phyloP scores from a whole-genome alignment of 1,284 basidiomycete genomes.

The Tilletiaria anomala region DNA sequence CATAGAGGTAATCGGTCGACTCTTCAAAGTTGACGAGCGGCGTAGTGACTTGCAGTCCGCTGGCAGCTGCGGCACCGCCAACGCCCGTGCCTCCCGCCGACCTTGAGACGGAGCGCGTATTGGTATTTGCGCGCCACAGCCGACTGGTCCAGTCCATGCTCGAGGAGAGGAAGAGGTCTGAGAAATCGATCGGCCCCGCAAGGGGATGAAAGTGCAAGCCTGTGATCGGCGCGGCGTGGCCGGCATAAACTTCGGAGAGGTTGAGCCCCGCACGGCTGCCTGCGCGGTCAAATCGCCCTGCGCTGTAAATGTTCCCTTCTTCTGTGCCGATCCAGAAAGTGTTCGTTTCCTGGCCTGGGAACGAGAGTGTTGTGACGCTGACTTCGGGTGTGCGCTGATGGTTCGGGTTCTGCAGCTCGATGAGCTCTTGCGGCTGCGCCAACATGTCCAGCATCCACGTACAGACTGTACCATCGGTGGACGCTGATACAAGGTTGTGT shows the following conservation, averaged over 20 bases:
- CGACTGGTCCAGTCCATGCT: slow-evolving; percentile 34
- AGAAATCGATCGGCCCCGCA: slow-evolving; percentile 74
- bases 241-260: slow-evolving; percentile 74
- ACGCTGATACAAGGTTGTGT: slow-evolving; percentile 85
- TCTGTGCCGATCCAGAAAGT: slow-evolving; percentile 94
- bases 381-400: slow-evolving; percentile 57
- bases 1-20: slow-evolving; percentile 95
- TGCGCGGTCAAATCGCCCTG: slow-evolving; percentile 87
- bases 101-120: slow-evolving; percentile 1
- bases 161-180: slow-evolving; percentile 68
- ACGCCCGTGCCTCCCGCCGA: not conserved
- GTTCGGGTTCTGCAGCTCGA: slow-evolving; percentile 16
- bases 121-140: slow-evolving; percentile 18
- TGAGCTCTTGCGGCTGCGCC: slow-evolving; percentile 55
- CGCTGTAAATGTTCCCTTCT: slow-evolving; percentile 89
- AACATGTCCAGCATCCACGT: slow-evolving; percentile 98
- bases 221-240: slow-evolving; percentile 83
- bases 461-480: slow-evolving; percentile 89
- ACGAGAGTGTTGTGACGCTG: slow-evolving; percentile 76
- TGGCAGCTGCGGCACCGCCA: too few species aligned
- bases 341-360: slow-evolving; percentile 85
- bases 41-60: not conserved
- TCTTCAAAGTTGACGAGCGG: slow-evolving; percentile 61
- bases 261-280: slow-evolving; percentile 89
- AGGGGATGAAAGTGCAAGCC: slow-evolving; percentile 87